Evolutionary conservation across 2,329 filamentous ascomycete species (phyloP), one percentile per base, ranked within the genome.

Genomic region (Cadophora sp.): DNA sequence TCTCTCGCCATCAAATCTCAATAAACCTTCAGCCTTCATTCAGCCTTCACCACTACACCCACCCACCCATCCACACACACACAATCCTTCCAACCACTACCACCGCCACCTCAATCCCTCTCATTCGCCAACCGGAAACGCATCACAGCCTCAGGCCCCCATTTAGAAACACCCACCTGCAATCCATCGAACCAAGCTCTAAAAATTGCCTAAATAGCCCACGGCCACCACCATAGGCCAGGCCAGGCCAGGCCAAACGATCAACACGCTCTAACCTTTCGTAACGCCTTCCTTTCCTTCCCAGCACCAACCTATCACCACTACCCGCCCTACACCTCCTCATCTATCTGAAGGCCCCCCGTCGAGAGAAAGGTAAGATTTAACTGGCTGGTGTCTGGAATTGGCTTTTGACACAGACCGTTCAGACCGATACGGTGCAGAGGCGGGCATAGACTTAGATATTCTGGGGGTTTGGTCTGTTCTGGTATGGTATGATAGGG

Each of bases 241-340:
- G n/a, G n/a, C n/a, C n/a, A n/a, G n/a, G n/a, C n/a, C n/a, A n/a
- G 27, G 51, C 59, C 27, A 30, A n/a, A n/a, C 27, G 27, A 6
- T 6, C 27, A 30, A 30, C 27, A 30, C 6, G 27, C 3, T 4
- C 27, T 30, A 30, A 30, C 27, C n/a, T n/a, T 30, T 30, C 27
- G 27, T 30, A 30, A 47, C 33, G 22, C 50, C n/a, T n/a, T n/a
- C n/a, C n/a, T n/a, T n/a, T n/a, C n/a, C n/a, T n/a, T 24, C 18
- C 55, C 45, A 47, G 39, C 43, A 27, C 58, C 43, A 24, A 60
- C 71, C 68, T 68, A 71, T 73, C 70, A 71, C 56, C 22, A 56
- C 8, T 65, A 71, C 24, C 53, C 69, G 68, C 72, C 68, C 66
- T 68, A 68, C 70, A 66, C 72, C 70, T 61, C 66, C 47, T 41